Base-by-base conservation (phyloP, 2,329 filamentous ascomycete species). In the Aspergillus brasiliensis region DNA sequence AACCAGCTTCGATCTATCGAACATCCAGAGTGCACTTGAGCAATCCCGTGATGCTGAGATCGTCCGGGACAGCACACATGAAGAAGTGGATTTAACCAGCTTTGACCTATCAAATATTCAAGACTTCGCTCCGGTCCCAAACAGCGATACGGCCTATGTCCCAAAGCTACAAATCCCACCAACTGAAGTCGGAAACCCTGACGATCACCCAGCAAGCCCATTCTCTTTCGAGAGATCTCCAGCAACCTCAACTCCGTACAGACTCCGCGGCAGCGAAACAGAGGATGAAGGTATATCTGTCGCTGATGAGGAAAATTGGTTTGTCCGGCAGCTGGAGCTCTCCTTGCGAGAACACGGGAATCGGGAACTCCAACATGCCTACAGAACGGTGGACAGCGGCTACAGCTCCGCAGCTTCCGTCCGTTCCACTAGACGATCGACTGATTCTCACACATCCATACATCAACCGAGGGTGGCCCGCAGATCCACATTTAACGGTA, bases 391-490 rank as follows among this genome's bases (percentile, higher is more conserved):
- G 11, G 75, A 78, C 57, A 77, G 75, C 55, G 75, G 75, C 19
- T 77, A 78, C 57, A 77, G 74, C 57, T 77, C 75, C 31, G 71
- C 72, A 11, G 68, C 71, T 8, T 77, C 75, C 1, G 56, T 71
- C 17, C 67, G 67, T 46, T 76, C 72, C 10, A 66, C 68, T 40
- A 62, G 67, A 28, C 62, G 51, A 1, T 73, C 71, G 2, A 56
- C 69, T 17, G 71, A 69, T 52, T 74, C 71, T 13, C 70, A 72
- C 23, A 31, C 59, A 7, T 72, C 68, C 8, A 48, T 46, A 34
- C 47, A 44, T 44, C 57, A 52, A 17, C 58, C 60, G 13, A 21
- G 46, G 5, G 53, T 47, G 8, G 52, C 48, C 38, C 62, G 58
- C 23, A 58, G 58, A 13, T 69, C 67, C n/a, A 66, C 61, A 23